phyloP scores from a whole-genome alignment of 352 stramenopile genomes.

The Globisporangium heterothallicum region DNA sequence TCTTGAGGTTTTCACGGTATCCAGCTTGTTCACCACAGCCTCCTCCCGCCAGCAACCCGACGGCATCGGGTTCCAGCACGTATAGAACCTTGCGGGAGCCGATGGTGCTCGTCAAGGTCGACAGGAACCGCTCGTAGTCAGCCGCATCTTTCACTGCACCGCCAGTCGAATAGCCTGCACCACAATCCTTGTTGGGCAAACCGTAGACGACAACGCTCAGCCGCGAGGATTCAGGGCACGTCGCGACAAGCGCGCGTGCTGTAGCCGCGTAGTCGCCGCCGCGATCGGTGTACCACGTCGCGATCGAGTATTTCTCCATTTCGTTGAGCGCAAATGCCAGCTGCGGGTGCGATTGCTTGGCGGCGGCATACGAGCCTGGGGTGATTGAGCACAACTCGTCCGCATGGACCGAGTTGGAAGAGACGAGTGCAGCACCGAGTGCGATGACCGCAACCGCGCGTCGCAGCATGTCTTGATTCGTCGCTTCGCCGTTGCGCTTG shows the following conservation, averaged over 20 bases:
- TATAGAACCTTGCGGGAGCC: constrained; percentile 60
- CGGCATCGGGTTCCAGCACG: constrained; percentile 59
- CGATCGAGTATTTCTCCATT: constrained; percentile 35
- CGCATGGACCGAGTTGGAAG: not conserved
- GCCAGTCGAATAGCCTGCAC: constrained; percentile 37
- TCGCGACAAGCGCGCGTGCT: constrained; percentile 20
- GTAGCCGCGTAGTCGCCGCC: constrained; percentile 15
- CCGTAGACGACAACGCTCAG: constrained; percentile 63
- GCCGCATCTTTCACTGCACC: constrained; percentile 31
- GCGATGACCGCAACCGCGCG: not conserved
- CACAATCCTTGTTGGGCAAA: constrained; percentile 63
- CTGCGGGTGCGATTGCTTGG: constrained; percentile 32
- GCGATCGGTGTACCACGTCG: constrained; percentile 57
- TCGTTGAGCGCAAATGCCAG: constrained; percentile 27
- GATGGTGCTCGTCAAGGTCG: constrained; percentile 28
- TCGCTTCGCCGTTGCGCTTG: not conserved
- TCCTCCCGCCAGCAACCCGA: constrained; percentile 41
- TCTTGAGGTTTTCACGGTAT: constrained; percentile 50
- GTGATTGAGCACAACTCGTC: constrained; percentile 4
- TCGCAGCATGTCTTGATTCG: not conserved
- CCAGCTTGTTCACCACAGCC: constrained; percentile 33
- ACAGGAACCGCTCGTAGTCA: constrained; percentile 46
- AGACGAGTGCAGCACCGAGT: not conserved
- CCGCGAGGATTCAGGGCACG: constrained; percentile 31
- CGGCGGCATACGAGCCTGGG: constrained; percentile 7